Evolutionary conservation across 2,329 filamentous ascomycete species (phyloP), one percentile per base, ranked within the genome.

Genomic region (Ustulina deusta): DNA sequence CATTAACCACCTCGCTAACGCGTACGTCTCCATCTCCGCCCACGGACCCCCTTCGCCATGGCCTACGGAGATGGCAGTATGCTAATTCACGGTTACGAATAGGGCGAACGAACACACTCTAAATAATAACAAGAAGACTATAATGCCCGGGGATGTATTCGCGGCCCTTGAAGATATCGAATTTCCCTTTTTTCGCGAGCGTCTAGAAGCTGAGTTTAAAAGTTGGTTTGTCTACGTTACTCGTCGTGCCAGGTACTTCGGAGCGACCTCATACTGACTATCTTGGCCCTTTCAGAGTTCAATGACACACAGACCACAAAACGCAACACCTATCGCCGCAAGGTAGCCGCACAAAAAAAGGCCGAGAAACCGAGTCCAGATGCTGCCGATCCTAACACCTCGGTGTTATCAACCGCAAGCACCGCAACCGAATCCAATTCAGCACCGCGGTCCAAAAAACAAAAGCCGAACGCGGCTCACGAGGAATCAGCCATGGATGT

Each of bases 81-180:
- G 56, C 67, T 67, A 59, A 67, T 42, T 20, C 2, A 5, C 3
- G 5, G 5, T 15, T 13, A 20, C 42, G 25, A 20, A 38, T 69
- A 94, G 92, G 69, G 91, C 93, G 51, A 93, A 93, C 74, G 90
- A 93, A 73, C 85, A 89, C 74, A 92, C 92, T 6, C 79, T 85
- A 60, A 81, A 81, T 56, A 85, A 86, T n/a, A 87, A 87, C 77
- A 92, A 93, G 78, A 94, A 94, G 82, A 95, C 92, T 0, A 91
- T 96, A 73, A 86, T 88, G 74, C 91, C 92, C 0, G 85, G 86
- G 46, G 92, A 95, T 76, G 91, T 96, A 46, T 89, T 94, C 75
- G 89, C 89, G 57, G 92, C 92, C 0, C 84, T 96, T 54, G 89
- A 91, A n/a, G 90, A 93, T 42, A 87, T 90, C 54, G 93, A 95